Percentiles rank a stretch among this genome's conserved stretches.
These are phyloP conservation scores for Fusarium falciforme DNA, from an alignment of 2,329 filamentous ascomycete genomes.

Conservation along the genomic window DNA sequence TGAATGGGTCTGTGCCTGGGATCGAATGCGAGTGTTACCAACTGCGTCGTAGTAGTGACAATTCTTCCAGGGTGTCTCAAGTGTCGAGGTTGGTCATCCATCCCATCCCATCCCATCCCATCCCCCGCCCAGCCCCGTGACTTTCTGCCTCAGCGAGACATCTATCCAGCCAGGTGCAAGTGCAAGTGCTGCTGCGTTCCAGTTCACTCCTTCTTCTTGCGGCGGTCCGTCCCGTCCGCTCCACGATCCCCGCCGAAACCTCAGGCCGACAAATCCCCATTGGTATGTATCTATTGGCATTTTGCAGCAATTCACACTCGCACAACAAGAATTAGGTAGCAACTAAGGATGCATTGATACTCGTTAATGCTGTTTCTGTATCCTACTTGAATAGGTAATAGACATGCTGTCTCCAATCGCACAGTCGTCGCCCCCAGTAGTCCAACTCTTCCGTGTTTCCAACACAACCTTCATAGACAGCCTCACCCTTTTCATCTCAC, in stretches of 20 bases:
- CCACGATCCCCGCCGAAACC: slow-evolving; percentile 2
- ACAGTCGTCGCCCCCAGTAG: slow-evolving; percentile 5
- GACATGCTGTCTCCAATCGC: slow-evolving; percentile 6
- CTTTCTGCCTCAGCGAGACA: slow-evolving; percentile 16
- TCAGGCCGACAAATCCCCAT: neutral
- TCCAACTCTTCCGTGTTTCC: slow-evolving; percentile 7
- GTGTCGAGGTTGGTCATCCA: slow-evolving; percentile 1
- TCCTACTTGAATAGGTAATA: slow-evolving; percentile 17
- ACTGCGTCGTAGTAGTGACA: neutral
- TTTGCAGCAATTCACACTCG: neutral
- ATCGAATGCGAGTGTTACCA: neutral
- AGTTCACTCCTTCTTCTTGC: neutral
- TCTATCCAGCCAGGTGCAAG: neutral
- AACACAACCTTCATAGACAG: neutral
- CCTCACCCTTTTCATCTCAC: slow-evolving; percentile 11
- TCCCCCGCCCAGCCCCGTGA: slow-evolving; percentile 27
- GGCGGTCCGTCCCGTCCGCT: slow-evolving; percentile 23
- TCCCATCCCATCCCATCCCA: neutral
- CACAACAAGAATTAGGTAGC: neutral
- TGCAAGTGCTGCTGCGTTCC: neutral
- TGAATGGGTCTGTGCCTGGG: neutral
- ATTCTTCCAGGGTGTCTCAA: neutral
- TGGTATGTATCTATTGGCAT: neutral
- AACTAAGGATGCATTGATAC: slow-evolving; percentile 26
- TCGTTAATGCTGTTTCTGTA: slow-evolving; percentile 32